Conservation (phyloP, 352 stramenopile genomes). For the Phytophthora megakarya region DNA sequence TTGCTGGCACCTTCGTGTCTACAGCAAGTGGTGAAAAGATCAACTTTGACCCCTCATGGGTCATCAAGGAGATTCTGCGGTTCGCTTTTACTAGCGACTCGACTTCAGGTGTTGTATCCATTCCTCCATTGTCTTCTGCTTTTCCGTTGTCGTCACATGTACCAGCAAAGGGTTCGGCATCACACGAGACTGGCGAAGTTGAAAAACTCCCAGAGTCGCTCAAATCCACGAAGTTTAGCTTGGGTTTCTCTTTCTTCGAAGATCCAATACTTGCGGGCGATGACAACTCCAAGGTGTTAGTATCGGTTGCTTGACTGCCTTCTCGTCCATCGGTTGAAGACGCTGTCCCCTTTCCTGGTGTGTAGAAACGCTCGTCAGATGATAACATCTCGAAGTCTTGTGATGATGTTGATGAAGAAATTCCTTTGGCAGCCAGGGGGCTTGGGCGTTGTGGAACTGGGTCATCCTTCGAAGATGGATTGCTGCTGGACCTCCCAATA, state of each 20-base stretch:
- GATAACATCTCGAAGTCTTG: constrained; percentile 40
- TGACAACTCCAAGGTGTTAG: constrained; percentile 4
- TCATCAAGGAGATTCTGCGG: constrained; percentile 33
- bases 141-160: constrained; percentile 19
- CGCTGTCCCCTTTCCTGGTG: constrained; percentile 17
- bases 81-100: constrained; percentile 20
- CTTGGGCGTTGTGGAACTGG: constrained; percentile 11
- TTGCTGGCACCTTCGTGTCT: constrained; percentile 21
- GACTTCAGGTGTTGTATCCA: constrained; percentile 4
- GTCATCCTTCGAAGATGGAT: constrained; percentile 19
- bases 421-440: constrained; percentile 3
- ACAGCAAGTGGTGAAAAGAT: constrained; percentile 51
- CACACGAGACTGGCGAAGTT: constrained; percentile 35
- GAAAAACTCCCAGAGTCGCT: constrained; percentile 34
- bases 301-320: not conserved
- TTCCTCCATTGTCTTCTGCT: constrained; percentile 3
- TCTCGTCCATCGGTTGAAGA: constrained; percentile 8
- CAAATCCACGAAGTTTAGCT: constrained; percentile 35
- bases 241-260: constrained; percentile 30
- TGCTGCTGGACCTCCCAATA: constrained; percentile 19
- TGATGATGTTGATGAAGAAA: constrained; percentile 25
- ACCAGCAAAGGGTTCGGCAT: constrained; percentile 23
- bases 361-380: constrained; percentile 23
- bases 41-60: constrained; percentile 40
- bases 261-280: constrained; percentile 28